These are phyloP conservation scores for Cladosporium halotolerans DNA, from an alignment of 2,329 filamentous ascomycete species.

Conservation along the genomic window DNA sequence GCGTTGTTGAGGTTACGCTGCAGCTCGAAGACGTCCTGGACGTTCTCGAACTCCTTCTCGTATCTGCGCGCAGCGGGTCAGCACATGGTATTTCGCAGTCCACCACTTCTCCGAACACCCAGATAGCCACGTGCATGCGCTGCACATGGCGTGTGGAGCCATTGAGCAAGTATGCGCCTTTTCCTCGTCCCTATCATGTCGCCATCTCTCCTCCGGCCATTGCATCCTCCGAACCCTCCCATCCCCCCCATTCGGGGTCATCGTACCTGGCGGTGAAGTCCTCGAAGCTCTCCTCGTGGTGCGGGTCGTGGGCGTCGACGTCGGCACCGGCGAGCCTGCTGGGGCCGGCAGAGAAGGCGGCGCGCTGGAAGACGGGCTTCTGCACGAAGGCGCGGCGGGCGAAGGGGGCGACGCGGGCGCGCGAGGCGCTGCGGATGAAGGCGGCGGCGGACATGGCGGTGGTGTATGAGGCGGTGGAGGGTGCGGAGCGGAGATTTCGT, in stretches of 20 bases:
- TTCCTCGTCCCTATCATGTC: background rate
- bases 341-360: conserved; percentile 7
- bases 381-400: conserved; percentile 4
- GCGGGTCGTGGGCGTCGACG: conserved; percentile 44
- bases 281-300: conserved; percentile 96
- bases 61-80: conserved; percentile 57
- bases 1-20: conserved; percentile 98
- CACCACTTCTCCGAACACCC: background rate
- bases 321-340: conserved; percentile 14
- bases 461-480: background rate
- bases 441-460: conserved; percentile 8
- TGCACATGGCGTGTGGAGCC: conserved; percentile 6
- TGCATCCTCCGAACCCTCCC: background rate
- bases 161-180: conserved; percentile 12
- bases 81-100: background rate
- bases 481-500: conserved; percentile 5
- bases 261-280: conserved; percentile 94
- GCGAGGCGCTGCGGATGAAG: conserved; percentile 8
- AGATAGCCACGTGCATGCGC: background rate
- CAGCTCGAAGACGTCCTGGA: conserved; percentile 99
- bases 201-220: conserved; percentile 3
- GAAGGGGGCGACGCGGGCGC: conserved; percentile 8
- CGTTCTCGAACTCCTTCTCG: conserved; percentile 96
- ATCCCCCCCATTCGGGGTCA: background rate
- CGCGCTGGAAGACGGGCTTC: conserved; percentile 8